Percentiles rank a stretch among this genome's conserved stretches.
Evolutionary conservation across 1,284 basidiomycete species (phyloP).

Genomic region (Naganishia sp.): DNA sequence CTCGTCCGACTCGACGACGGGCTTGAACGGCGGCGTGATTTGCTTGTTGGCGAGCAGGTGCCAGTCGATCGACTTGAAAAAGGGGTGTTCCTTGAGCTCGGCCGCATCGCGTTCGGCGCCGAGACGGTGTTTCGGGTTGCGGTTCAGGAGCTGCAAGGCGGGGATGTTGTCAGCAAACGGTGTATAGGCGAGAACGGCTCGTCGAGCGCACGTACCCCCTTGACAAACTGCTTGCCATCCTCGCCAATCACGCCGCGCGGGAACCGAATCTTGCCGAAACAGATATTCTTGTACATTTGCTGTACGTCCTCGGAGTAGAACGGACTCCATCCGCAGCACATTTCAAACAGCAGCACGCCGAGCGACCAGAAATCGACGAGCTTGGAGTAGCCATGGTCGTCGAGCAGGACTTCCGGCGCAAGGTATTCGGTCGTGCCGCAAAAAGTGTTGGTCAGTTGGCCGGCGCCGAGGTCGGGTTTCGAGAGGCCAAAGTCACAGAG

Average conservation of each 20-base stretch:
- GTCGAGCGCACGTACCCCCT: constrained; percentile 69
- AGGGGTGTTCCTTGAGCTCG: constrained; percentile 94
- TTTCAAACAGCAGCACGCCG: constrained; percentile 88
- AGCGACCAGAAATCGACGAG: constrained; percentile 99
- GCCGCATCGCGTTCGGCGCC: constrained; percentile 87
- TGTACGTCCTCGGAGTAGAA: constrained; percentile 99
- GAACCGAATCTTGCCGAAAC: constrained; percentile 98
- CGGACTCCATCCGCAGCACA: constrained; percentile 99
- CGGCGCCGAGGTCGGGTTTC: constrained; percentile 89
- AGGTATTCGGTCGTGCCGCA: constrained; percentile 97
- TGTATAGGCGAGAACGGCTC: not conserved
- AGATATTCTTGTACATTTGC: constrained; percentile 99
- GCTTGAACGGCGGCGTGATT: constrained; percentile 96
- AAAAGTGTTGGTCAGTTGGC: constrained; percentile 96
- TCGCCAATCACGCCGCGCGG: constrained; percentile 96
- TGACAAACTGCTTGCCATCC: constrained; percentile 99
- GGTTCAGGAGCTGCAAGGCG: constrained; percentile 76
- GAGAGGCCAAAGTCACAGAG: constrained; percentile 97
- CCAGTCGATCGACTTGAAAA: constrained; percentile 94
- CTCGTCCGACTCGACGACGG: constrained; percentile 96
- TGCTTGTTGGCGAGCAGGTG: constrained; percentile 80
- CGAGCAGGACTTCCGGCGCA: constrained; percentile 96
- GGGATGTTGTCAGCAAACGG: not conserved
- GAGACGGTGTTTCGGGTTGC: constrained; percentile 94
- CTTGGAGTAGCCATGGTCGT: constrained; percentile 98